Percentiles rank a stretch among this genome's conserved stretches.
These are phyloP conservation scores for Mikania micrantha DNA, from an alignment of 129 eudicot genomes.

Conservation along the genomic window DNA sequence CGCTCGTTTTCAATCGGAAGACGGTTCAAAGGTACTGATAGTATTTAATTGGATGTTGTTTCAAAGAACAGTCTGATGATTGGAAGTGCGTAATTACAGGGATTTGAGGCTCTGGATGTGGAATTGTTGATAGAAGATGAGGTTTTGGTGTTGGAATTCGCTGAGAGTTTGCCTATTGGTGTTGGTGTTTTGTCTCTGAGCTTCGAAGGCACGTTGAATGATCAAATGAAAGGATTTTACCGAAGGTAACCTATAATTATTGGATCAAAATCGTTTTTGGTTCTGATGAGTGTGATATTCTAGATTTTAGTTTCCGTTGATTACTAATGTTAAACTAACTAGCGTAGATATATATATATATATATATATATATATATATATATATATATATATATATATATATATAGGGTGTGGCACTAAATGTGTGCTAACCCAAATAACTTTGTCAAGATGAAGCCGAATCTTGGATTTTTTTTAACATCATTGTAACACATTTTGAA, in stretches of 20 bases:
- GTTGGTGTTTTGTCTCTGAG: constrained; percentile 46
- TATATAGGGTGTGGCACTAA: too few relatives aligned
- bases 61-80: not conserved
- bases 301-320: not conserved
- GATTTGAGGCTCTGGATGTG: constrained; percentile 41
- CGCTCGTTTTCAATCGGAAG: constrained; percentile 35
- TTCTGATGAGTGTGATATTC: not conserved
- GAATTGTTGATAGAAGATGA: constrained; percentile 68
- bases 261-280: not conserved
- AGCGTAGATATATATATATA: too few relatives aligned
- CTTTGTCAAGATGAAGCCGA: too few relatives aligned
- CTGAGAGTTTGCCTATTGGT: constrained; percentile 53
- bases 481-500: too few relatives aligned
- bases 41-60: not conserved
- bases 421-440: too few relatives aligned
- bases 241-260: constrained; percentile 44
- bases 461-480: too few relatives aligned
- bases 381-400: too few relatives aligned
- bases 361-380: too few relatives aligned
- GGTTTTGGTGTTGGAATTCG: constrained; percentile 74
- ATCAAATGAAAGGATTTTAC: constrained; percentile 93
- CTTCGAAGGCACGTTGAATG: constrained; percentile 83
- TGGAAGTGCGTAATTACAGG: constrained; percentile 26
- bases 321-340: not conserved
- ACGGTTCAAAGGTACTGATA: constrained; percentile 38